Conservation (phyloP, 2,329 filamentous ascomycete genomes). For the Curvularia eragrostidis region DNA sequence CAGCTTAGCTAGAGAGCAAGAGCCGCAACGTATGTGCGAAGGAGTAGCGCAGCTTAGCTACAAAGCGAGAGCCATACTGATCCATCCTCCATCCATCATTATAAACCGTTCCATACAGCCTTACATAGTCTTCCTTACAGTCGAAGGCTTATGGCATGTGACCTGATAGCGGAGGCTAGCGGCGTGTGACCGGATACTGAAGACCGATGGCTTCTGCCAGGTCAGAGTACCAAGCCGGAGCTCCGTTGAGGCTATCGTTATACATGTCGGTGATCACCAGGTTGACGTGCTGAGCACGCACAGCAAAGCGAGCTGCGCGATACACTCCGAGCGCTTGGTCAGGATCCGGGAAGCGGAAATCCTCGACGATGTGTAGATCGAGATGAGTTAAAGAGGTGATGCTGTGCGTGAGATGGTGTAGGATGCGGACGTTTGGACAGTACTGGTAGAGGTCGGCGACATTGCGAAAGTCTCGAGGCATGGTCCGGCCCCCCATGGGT, state of each 20-base stretch:
- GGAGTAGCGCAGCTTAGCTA: no score
- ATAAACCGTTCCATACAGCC: no score
- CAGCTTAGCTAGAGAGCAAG: not conserved
- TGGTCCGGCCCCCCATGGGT: no score
- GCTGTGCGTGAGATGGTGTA: constrained; percentile 15
- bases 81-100: not conserved
- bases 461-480: no score
- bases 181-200: no score
- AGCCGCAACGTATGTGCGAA: no score
- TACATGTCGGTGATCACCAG: not conserved
- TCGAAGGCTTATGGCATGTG: no score
- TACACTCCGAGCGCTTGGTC: constrained; percentile 9
- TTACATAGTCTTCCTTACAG: no score
- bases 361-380: constrained; percentile 12
- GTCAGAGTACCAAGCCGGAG: constrained; percentile 2
- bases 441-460: constrained; percentile 11
- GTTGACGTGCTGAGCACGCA: constrained; percentile 18
- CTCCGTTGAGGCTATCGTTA: no score
- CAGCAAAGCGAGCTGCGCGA: constrained; percentile 8
- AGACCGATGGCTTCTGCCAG: not conserved
- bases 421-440: constrained; percentile 19
- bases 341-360: constrained; percentile 5
- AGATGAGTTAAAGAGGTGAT: constrained; percentile 12
- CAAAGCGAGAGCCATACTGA: not conserved
- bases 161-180: no score